Evolutionary conservation across 495 filamentous ascomycete species (phyloP), one percentile per base, ranked within the genome.

Genomic region (Penicillium goetzii): DNA sequence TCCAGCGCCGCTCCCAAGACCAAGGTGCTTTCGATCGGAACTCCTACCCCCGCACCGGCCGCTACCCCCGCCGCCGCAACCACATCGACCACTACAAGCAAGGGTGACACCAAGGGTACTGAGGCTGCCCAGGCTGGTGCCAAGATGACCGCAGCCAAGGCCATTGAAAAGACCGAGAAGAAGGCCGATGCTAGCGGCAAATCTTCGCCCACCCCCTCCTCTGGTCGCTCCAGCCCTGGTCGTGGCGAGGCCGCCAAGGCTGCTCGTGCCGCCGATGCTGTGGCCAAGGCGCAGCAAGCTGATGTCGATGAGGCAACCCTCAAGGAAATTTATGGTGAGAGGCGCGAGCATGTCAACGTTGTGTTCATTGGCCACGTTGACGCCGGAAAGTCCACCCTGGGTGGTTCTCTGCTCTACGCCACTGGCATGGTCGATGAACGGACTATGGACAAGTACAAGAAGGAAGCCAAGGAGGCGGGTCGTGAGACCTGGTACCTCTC

Each of bases 361-460:
- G 96, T 99, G 60, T 99, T 99, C 83, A 91, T 99, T 69, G 95
- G 95, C 56, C 95, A 97, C 81, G 95, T 98, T 62, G 95, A 99
- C 77, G 93, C 94, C 61, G 95, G 95, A 68, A 99, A 98, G 80
- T 95, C 91, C 19, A 98, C 95, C 2, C 85, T 99, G 9, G 95
- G 96, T 70, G 95, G 95, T 50, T 88, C 88, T 49, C 95, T 99
- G 59, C 81, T 98, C 4, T 96, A 95, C 71, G 87, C 85, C 60
- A 97, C 95, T 17, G 95, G 95, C 49, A 99, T 99, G 95, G 95
- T 99, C 14, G 96, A 99, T 71, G 93, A 99, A 77, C 87, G 95
- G 68, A 99, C 95, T 21, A 85, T 99, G 82, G 95, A 99, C 12
- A 99, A 99, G 75, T 95, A 95, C 81, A 97, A 94, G 85, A 86